Evolutionary conservation across 192 early-diverging fungal genomes (phyloP).

Genomic region (Dispira parvispora): DNA sequence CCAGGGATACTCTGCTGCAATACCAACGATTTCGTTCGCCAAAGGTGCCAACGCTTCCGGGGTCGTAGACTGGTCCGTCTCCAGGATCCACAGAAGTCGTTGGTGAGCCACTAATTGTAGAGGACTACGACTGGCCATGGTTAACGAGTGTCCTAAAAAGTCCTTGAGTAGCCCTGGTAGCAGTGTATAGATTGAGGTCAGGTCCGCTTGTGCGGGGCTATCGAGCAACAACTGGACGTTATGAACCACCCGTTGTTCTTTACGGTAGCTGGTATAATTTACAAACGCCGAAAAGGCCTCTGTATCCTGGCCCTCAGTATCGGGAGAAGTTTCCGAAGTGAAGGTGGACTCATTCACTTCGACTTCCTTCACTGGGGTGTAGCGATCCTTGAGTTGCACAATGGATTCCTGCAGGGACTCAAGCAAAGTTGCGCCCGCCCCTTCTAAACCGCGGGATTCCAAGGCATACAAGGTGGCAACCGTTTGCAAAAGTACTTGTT

Average conservation of each 20-base stretch:
- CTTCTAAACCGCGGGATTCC: not conserved
- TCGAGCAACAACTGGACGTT: not conserved
- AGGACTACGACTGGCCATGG: not conserved
- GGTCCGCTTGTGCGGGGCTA: no score
- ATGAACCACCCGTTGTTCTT: not conserved
- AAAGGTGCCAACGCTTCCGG: not conserved
- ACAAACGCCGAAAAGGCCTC: not conserved
- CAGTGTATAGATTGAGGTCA: no score
- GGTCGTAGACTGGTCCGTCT: not conserved
- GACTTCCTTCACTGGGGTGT: not conserved
- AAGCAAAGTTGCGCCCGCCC: not conserved
- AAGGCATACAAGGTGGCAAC: slow-evolving; percentile 9
- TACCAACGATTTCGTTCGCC: not conserved
- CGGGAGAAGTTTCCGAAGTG: not conserved
- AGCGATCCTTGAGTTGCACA: not conserved
- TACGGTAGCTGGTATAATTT: not conserved
- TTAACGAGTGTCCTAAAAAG: not conserved
- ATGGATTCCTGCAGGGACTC: not conserved
- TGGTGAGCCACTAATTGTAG: slow-evolving; percentile 1
- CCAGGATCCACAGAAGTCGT: slow-evolving; percentile 6
- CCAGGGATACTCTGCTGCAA: not conserved
- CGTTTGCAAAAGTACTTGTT: not conserved
- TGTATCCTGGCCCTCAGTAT: not conserved
- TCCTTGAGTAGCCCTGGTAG: no score
- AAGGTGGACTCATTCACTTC: not conserved